Evolutionary conservation across 352 stramenopile genomes (phyloP).

Genomic region (Pythium phragmiticola): DNA sequence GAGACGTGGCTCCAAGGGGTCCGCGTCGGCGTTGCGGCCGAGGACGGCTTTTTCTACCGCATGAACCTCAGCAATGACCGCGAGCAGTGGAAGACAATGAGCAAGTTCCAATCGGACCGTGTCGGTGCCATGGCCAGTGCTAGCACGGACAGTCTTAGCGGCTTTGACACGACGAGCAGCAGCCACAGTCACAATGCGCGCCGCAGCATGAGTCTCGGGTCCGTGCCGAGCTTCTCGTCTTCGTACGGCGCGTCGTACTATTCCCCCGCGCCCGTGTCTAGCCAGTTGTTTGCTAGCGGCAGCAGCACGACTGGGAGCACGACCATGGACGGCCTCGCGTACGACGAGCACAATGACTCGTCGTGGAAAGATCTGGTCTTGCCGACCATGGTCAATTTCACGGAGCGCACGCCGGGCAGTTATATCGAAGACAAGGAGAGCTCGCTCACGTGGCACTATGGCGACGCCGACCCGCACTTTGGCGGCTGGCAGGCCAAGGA

Average conservation of each 20-base stretch:
- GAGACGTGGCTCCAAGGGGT: constrained; percentile 85
- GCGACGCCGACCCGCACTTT: constrained; percentile 83
- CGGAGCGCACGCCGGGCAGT: constrained; percentile 68
- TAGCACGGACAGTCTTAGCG: constrained; percentile 6
- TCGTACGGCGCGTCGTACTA: not conserved
- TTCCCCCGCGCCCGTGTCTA: constrained; percentile 7
- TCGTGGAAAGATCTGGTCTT: constrained; percentile 83
- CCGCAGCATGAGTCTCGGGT: constrained; percentile 23
- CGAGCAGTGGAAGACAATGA: constrained; percentile 83
- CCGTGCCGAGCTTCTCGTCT: constrained; percentile 13
- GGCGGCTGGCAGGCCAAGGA: constrained; percentile 88
- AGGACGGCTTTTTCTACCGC: constrained; percentile 79
- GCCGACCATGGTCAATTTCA: constrained; percentile 77
- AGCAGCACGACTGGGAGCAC: constrained; percentile 5
- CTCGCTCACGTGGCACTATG: constrained; percentile 88
- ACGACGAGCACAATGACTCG: constrained; percentile 46
- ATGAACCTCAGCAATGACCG: constrained; percentile 74
- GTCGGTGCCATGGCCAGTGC: constrained; percentile 22
- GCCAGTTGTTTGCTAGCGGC: not conserved
- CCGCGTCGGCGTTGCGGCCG: constrained; percentile 66
- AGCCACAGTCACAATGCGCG: constrained; percentile 11
- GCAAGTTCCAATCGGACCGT: constrained; percentile 78
- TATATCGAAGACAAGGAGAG: constrained; percentile 87
- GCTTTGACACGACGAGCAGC: constrained; percentile 11
- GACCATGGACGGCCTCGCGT: not conserved